Base-by-base conservation (phyloP, 2,329 filamentous ascomycete genomes). In the Fusarium pseudonygamai region DNA sequence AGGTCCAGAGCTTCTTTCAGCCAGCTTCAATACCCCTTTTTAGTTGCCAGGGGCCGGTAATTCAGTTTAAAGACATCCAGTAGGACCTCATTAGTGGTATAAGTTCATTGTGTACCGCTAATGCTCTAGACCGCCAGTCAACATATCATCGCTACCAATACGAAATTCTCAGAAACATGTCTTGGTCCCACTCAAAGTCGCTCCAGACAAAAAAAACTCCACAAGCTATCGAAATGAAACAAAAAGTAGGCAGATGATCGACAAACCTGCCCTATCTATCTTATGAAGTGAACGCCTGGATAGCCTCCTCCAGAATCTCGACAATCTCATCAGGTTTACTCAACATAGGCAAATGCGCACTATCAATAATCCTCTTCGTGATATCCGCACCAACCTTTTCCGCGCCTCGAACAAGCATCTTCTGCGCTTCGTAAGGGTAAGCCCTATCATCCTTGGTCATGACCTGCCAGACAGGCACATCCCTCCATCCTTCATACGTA, bases 261-360 rank as follows among this genome's bases (percentile, higher is more conserved):
- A n/a, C 16, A 50, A n/a, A 3, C 9, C 12, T 11, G 6, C 6
- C 47, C 30, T 34, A 9, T 4, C 16, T 10, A 16, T 36, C 34
- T 36, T 53, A 52, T 46, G 47, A 10, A 3, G 56, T 61, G 43
- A 80, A 79, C 0, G 68, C 58, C 20, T 53, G n/a, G 13, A 72
- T 60, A 6, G 78, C 79, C 30, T 81, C 71, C 0, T 75, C 30
- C 7, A 87, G 72, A 50, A 86, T 76, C 6, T 69, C 71, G 3
- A 77, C 82, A 3, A 83, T 83, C 63, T 83, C 82, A 6, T 80
- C 75, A 1, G 85, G 84, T 69, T 76, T 78, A 74, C 86, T 87
- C 73, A 88, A 64, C 77, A 88, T 85, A 1, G 85, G 85, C 16
- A 84, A 87, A 77, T 88, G 86, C 26, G 85, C 83, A n/a, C 80